Evolutionary conservation across 805 yeast species (phyloP), one percentile per base, ranked within the genome.

Genomic region (Ogataea saltuana): DNA sequence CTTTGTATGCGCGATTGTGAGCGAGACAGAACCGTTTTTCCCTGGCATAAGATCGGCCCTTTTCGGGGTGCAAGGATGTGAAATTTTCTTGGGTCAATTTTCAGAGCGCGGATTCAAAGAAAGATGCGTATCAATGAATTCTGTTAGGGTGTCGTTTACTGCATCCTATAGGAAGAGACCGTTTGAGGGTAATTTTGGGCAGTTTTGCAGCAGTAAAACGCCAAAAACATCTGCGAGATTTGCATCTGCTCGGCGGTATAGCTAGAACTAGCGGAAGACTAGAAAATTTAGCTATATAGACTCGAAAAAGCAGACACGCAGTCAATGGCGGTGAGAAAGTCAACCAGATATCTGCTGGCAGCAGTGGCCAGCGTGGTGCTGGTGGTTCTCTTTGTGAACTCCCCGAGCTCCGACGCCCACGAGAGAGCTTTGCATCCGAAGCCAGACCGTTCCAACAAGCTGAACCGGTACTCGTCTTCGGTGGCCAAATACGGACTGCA

Each of bases 401-500:
- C 35, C 25, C 43, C 42, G 29, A 28, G 39, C 13, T 10, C 46
- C 10, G 16, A 41, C 15, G 42, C 29, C 6, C 33, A 35, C 7
- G 26, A 30, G 11, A 39, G 34, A n/a, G 38, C 18, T 26, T 32
- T 41, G 28, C 45, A 44, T 25, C 27, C 48, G 13, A 35, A 33
- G 19, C 35, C 44, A 8, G 39, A 36, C 32, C 41, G 45, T 13
- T 4, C 48, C 22, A 52, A 52, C 39, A 46, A 44, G 37, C 39
- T 56, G 23, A 42, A 33, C 27, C 52, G 50, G 36, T 58, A 58
- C 36, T 45, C 57, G 11, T 52, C 61, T 3, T 44, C 51, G 30
- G 48, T 54, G 16, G 37, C 53, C 25, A 49, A 53, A 27, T 53
- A 51, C 39, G 65, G 65, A 12, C 44, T 61, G 12, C 44, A 59